phyloP scores from a whole-genome alignment of 805 yeast genomes.

The Wickerhamiella kazuoi region DNA sequence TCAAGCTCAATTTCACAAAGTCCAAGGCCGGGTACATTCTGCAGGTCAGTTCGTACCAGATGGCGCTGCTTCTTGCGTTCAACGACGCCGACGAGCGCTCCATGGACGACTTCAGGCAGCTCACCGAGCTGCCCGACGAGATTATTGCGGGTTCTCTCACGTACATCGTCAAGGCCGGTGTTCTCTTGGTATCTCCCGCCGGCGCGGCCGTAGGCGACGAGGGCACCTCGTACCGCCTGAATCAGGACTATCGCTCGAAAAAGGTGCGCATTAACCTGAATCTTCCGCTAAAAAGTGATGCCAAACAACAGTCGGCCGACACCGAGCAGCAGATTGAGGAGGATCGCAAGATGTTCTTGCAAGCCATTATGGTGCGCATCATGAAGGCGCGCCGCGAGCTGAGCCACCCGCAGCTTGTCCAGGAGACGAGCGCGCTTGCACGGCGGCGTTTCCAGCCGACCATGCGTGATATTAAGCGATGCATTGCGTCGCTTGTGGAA shows the following conservation, averaged over 20 bases:
- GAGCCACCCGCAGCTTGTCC: conserved; percentile 62
- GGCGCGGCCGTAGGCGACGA: conserved; percentile 33
- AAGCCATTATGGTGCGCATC: conserved; percentile 88
- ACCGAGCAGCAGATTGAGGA: conserved; percentile 69
- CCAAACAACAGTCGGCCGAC: conserved; percentile 52
- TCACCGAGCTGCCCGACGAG: conserved; percentile 49
- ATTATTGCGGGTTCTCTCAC: conserved; percentile 57
- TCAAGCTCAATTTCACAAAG: conserved; percentile 68
- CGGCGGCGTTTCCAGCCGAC: conserved; percentile 70
- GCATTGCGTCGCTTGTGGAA: conserved; percentile 70
- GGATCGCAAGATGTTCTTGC: conserved; percentile 66
- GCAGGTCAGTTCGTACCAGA: conserved; percentile 69
- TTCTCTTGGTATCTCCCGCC: conserved; percentile 49
- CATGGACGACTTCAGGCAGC: conserved; percentile 40
- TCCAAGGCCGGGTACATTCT: conserved; percentile 41
- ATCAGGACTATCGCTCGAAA: conserved; percentile 68
- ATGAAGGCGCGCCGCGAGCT: conserved; percentile 83
- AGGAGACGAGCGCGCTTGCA: conserved; percentile 77
- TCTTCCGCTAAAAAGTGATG: conserved; percentile 38
- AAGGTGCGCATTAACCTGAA: conserved; percentile 66
- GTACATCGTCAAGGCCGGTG: conserved; percentile 63
- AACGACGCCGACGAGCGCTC: conserved; percentile 50
- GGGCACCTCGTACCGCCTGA: conserved; percentile 49
- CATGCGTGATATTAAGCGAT: conserved; percentile 69
- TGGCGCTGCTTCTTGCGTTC: conserved; percentile 71